A percentile compares a stretch with the other conserved stretches of the same genome.
Evolutionary conservation across 2,329 filamentous ascomycete species (phyloP).

Genomic region (Dothideomycetes sp.): DNA sequence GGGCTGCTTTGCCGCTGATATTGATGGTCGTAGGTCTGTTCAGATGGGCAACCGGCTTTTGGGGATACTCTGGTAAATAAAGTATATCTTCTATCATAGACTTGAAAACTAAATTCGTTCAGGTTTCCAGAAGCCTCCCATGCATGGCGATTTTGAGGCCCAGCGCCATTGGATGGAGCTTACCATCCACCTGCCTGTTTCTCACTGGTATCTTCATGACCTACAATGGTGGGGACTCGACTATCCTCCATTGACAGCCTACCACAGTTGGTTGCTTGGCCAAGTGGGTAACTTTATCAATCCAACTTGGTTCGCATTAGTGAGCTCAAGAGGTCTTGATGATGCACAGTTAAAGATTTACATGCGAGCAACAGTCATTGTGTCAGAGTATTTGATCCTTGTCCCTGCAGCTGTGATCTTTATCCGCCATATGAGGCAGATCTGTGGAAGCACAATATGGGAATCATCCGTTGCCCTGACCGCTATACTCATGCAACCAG

Average conservation of each 20-base stretch:
- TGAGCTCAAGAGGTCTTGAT: conserved; percentile 72
- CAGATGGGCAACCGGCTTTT: conserved; percentile 82
- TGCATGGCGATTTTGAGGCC: conserved; percentile 96
- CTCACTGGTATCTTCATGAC: conserved; percentile 97
- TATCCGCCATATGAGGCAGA: conserved; percentile 67
- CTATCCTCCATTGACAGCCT: conserved; percentile 93
- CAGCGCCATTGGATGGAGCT: conserved; percentile 99
- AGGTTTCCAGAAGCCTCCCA: conserved; percentile 74
- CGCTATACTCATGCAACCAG: conserved; percentile 86
- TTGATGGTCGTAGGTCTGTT: conserved; percentile 88
- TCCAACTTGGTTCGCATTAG: conserved; percentile 77
- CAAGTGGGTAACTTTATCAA: conserved; percentile 72
- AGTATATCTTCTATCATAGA: conserved; percentile 9
- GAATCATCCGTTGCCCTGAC: conserved; percentile 75
- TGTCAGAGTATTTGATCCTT: conserved; percentile 86
- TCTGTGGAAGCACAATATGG: conserved; percentile 71
- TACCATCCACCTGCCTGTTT: conserved; percentile 77
- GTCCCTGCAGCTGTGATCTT: conserved; percentile 80
- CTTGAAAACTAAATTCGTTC: neutral
- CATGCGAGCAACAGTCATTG: conserved; percentile 85
- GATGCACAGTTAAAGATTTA: conserved; percentile 77
- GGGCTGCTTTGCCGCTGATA: conserved; percentile 79
- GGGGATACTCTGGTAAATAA: conserved; percentile 78
- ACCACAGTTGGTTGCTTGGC: conserved; percentile 94
- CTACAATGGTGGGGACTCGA: conserved; percentile 96